phyloP scores from a whole-genome alignment of 2,329 filamentous ascomycete genomes.

The Ascochyta fabae region DNA sequence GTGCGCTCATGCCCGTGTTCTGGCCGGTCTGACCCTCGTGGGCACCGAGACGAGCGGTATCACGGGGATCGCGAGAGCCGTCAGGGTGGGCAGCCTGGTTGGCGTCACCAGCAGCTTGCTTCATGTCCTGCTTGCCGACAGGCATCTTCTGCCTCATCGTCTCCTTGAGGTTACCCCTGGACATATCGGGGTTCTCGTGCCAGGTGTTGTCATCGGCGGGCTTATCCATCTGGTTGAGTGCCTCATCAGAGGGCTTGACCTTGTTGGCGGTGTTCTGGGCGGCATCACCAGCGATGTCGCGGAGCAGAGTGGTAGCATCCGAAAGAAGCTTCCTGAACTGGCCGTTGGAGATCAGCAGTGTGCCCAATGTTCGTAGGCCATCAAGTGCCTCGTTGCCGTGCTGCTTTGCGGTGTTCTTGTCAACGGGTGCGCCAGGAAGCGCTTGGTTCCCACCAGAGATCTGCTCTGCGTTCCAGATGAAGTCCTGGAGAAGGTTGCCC shows the following conservation, averaged over 20 bases:
- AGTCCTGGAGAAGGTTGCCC: slow-evolving; percentile 92
- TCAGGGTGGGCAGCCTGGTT: slow-evolving; percentile 63
- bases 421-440: slow-evolving; percentile 70
- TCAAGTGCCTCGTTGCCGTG: slow-evolving; percentile 84
- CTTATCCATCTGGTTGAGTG: slow-evolving; percentile 77
- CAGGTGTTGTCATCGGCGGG: slow-evolving; percentile 90
- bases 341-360: slow-evolving; percentile 90
- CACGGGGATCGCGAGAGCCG: slow-evolving; percentile 61
- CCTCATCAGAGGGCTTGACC: slow-evolving; percentile 79
- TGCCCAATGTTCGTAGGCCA: slow-evolving; percentile 85
- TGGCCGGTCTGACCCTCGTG: slow-evolving; percentile 57
- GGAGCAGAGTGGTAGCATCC: slow-evolving; percentile 80
- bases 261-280: slow-evolving; percentile 77
- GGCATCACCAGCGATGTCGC: slow-evolving; percentile 91
- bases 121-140: slow-evolving; percentile 63
- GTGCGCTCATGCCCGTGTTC: slow-evolving; percentile 59
- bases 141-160: slow-evolving; percentile 68
- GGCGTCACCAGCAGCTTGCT: slow-evolving; percentile 64
- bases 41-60: slow-evolving; percentile 60
- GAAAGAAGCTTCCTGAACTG: slow-evolving; percentile 89
- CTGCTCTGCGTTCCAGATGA: slow-evolving; percentile 90
- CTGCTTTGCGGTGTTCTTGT: slow-evolving; percentile 78
- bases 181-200: slow-evolving; percentile 84
- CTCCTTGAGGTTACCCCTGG: slow-evolving; percentile 70
- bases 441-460: slow-evolving; percentile 69